phyloP scores from a whole-genome alignment of 1,139 yeast genomes.

The Candida sp. region DNA sequence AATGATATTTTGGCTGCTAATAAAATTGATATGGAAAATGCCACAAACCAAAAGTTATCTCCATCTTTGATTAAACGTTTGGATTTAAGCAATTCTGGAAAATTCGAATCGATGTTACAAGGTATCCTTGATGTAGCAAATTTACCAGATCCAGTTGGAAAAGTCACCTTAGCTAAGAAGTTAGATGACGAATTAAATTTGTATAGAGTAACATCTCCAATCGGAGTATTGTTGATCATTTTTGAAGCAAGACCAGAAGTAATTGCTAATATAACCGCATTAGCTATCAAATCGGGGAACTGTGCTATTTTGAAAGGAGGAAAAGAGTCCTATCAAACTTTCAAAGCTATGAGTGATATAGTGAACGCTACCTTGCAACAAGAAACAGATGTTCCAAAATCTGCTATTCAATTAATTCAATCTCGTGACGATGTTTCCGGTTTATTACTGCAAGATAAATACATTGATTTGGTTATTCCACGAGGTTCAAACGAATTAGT shows the following conservation, averaged over 20 bases:
- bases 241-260: slow-evolving; percentile 99
- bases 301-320: slow-evolving; percentile 98
- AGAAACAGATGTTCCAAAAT: slow-evolving; percentile 67
- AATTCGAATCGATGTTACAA: slow-evolving; percentile 90
- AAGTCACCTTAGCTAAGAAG: slow-evolving; percentile 73
- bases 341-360: slow-evolving; percentile 74
- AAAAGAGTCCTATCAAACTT: slow-evolving; percentile 84
- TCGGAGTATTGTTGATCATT: slow-evolving; percentile 89
- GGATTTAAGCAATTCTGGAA: slow-evolving; percentile 77
- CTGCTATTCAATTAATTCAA: slow-evolving; percentile 82
- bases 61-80: slow-evolving; percentile 76
- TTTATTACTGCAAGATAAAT: slow-evolving; percentile 77
- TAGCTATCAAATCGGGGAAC: slow-evolving; percentile 93
- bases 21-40: slow-evolving; percentile 67
- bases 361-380: slow-evolving; percentile 56
- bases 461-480: slow-evolving; percentile 94
- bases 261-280: slow-evolving; percentile 93
- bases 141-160: slow-evolving; percentile 89
- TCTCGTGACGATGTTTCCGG: slow-evolving; percentile 90
- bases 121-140: slow-evolving; percentile 91
- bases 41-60: slow-evolving; percentile 55
- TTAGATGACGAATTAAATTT: slow-evolving; percentile 85
- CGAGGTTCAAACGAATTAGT: slow-evolving; percentile 95
- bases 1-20: slow-evolving; percentile 70
- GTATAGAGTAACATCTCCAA: slow-evolving; percentile 85